phyloP scores from a whole-genome alignment of 2,329 filamentous ascomycete species.

The Passalora sequoiae region DNA sequence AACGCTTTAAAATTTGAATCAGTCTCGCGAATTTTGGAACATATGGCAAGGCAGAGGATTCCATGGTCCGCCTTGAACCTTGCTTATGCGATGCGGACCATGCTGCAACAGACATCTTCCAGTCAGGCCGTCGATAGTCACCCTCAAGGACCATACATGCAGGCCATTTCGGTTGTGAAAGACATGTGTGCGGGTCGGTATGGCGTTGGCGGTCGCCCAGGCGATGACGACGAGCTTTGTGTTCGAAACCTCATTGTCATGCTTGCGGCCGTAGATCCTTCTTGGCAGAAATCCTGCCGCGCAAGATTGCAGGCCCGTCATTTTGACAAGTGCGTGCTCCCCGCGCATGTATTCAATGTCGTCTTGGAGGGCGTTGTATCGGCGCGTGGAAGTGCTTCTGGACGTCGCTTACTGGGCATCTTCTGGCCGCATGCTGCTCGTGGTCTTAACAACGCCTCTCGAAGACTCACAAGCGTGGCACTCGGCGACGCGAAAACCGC shows the following conservation, averaged over 20 bases:
- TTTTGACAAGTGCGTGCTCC: slow-evolving; percentile 16
- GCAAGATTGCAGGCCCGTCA: slow-evolving; percentile 1
- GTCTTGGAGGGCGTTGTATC: slow-evolving; percentile 53
- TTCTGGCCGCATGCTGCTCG: slow-evolving; percentile 39
- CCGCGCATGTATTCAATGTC: slow-evolving; percentile 44
- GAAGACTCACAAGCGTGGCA: slow-evolving; percentile 5
- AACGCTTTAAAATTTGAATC: slow-evolving; percentile 38
- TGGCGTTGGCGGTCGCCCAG: too few species aligned
- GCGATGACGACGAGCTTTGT: neutral
- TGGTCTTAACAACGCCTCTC: slow-evolving; percentile 1
- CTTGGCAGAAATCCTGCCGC: slow-evolving; percentile 18
- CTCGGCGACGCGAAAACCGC: too few species aligned
- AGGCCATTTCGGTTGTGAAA: slow-evolving; percentile 10
- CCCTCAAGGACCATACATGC: slow-evolving; percentile 1
- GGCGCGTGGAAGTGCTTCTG: slow-evolving; percentile 44
- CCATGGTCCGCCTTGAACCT: slow-evolving; percentile 15
- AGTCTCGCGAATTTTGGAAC: slow-evolving; percentile 35
- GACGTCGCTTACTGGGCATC: slow-evolving; percentile 44
- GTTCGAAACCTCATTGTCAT: slow-evolving; percentile 16
- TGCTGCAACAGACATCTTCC: slow-evolving; percentile 8
- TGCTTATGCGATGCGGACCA: slow-evolving; percentile 11
- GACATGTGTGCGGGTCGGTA: slow-evolving; percentile 4
- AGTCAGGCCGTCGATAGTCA: neutral
- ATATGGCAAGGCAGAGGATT: slow-evolving; percentile 15
- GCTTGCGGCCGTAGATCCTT: slow-evolving; percentile 15